These are phyloP conservation scores for Dictyophora rubrovolvata DNA, from an alignment of 768 basidiomycete genomes.

Conservation along the genomic window DNA sequence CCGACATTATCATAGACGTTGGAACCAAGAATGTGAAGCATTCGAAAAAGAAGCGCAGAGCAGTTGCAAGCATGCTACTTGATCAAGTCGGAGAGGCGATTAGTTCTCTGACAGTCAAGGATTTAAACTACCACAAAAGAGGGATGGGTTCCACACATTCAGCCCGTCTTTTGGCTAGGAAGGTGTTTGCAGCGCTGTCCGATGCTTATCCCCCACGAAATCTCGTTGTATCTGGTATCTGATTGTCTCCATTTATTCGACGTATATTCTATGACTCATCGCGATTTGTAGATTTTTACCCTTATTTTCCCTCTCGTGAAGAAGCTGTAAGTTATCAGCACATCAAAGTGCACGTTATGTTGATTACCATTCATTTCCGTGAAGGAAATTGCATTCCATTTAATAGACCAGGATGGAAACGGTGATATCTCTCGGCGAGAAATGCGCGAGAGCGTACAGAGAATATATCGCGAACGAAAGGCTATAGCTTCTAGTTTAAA, in stretches of 20 bases:
- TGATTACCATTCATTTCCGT: neutral
- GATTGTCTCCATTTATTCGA: neutral
- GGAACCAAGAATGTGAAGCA: neutral
- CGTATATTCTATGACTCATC: neutral
- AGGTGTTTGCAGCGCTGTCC: slow-evolving; percentile 54
- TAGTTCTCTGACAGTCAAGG: slow-evolving; percentile 60
- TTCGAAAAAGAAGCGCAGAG: slow-evolving; percentile 28
- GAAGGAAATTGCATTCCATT: slow-evolving; percentile 54
- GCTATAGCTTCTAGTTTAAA: slow-evolving; percentile 61
- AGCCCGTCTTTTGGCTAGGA: slow-evolving; percentile 56
- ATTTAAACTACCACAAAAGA: slow-evolving; percentile 48
- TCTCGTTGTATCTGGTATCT: slow-evolving; percentile 56
- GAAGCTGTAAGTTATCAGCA: slow-evolving; percentile 48
- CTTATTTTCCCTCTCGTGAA: slow-evolving; percentile 61
- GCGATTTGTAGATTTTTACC: slow-evolving; percentile 52
- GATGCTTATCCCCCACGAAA: slow-evolving; percentile 48
- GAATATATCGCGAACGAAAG: slow-evolving; percentile 72
- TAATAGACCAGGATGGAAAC: slow-evolving; percentile 78
- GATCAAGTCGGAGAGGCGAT: slow-evolving; percentile 63
- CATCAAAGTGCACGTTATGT: neutral
- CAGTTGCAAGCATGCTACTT: slow-evolving; percentile 57
- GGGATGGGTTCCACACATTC: slow-evolving; percentile 48
- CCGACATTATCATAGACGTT: neutral
- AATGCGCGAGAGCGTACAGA: slow-evolving; percentile 74
- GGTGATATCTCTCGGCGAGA: slow-evolving; percentile 69